A percentile compares a stretch with the other conserved stretches of the same genome.
Conservation (phyloP, 768 basidiomycete species). For the Lentinula lateritia region DNA sequence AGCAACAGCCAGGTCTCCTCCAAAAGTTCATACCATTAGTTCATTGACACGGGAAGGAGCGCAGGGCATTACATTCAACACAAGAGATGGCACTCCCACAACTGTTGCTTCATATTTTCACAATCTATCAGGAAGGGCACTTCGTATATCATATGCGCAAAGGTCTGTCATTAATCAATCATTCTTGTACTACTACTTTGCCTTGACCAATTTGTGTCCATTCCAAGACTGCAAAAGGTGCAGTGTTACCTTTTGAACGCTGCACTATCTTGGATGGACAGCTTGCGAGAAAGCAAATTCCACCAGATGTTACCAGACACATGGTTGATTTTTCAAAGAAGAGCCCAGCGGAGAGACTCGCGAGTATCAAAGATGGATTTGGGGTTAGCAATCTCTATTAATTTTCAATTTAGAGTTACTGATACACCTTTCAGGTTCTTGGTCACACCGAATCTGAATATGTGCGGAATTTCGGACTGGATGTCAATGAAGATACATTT, state of each 20-base stretch:
- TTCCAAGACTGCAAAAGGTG: slow-evolving; percentile 51
- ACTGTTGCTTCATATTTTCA: slow-evolving; percentile 38
- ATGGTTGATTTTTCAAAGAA: slow-evolving; percentile 66
- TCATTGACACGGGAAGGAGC: slow-evolving; percentile 51
- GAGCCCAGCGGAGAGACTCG: slow-evolving; percentile 51
- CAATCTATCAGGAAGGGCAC: slow-evolving; percentile 15
- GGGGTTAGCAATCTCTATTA: slow-evolving; percentile 25
- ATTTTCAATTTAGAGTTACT: background rate
- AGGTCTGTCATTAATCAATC: slow-evolving; percentile 29
- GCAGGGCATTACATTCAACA: slow-evolving; percentile 36
- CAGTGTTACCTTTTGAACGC: slow-evolving; percentile 62
- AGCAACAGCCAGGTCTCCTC: slow-evolving; percentile 12
- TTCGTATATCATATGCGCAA: slow-evolving; percentile 48
- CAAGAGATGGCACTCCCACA: slow-evolving; percentile 37
- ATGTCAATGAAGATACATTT: slow-evolving; percentile 22
- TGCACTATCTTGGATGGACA: slow-evolving; percentile 62
- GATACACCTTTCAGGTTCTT: slow-evolving; percentile 24
- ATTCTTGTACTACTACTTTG: too few species aligned
- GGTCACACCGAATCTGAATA: slow-evolving; percentile 37
- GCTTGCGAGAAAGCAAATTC: slow-evolving; percentile 67
- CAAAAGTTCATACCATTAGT: slow-evolving; percentile 30
- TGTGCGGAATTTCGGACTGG: slow-evolving; percentile 35
- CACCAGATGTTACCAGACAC: slow-evolving; percentile 56
- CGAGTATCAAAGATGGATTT: slow-evolving; percentile 48
- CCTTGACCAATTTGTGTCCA: too few species aligned